Base-by-base conservation (phyloP, 176 grass and related monocot species). In the Eleusine coracana region DNA sequence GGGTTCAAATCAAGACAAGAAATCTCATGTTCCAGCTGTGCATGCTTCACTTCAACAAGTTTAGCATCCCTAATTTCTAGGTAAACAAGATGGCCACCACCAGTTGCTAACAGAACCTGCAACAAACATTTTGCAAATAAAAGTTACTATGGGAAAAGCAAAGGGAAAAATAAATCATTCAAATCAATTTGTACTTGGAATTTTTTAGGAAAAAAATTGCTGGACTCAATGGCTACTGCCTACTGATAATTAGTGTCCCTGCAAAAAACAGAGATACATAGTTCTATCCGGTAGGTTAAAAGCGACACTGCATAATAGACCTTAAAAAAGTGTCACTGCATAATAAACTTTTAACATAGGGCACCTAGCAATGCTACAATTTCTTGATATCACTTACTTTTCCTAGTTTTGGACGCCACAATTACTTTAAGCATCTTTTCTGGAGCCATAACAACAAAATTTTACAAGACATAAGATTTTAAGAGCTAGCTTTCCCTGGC, bases 61-160 rank as follows among this genome's bases (percentile, higher is more conserved):
- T 96, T 99, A 37, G 75, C 56, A 77, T 94, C 86, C 42, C 73
- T 80, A 79, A 99, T 93, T 91, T 99, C 96, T 74, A 99, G 79
- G 78, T 96, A 99, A 83, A 99, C 93, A 85, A 99, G 91, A 96
- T 99, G 91, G 23, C 96, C 96, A 80, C 93, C 96, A 67, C 96
- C 96, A 0, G 93, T 96, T 52, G 96, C 96, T 72, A 99, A 84
- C 17, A 99, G 90, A 74, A 99, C 83, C 96, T 99, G 85, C 45
- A 92, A 80, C 4, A 77, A 17, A 86, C 46, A 74, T 58, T 78
- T 46, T 50, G 9, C 14, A 84, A 51, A 61, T 68, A 5, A 51
- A 80, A 56, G 38, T 50, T 68, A 56, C 44, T 72, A 46, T 37
- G 27, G 37, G 52, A 85, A 68, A 66, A 84, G 52, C 15, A 45